Conservation (phyloP, 148 eudicot genomes). For the Cornus controversa region DNA sequence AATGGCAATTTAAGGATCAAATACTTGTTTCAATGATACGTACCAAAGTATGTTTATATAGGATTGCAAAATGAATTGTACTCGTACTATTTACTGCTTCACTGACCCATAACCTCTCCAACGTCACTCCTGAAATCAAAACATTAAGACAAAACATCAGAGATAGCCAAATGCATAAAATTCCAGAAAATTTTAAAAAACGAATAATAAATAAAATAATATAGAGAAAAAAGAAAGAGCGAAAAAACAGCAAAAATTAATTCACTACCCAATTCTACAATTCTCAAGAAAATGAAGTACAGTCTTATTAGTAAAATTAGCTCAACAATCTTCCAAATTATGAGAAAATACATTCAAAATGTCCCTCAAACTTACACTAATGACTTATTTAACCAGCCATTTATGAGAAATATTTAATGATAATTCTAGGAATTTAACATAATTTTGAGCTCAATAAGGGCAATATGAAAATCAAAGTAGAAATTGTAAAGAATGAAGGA, state of each 20-base stretch:
- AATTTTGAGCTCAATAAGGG: not conserved
- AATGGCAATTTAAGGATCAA: not conserved
- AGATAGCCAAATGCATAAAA: not conserved
- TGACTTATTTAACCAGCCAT: not conserved
- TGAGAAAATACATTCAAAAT: not conserved
- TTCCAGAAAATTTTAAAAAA: not conserved
- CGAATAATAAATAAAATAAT: not conserved
- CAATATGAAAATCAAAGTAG: not conserved
- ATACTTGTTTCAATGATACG: constrained; percentile 11
- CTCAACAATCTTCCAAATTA: not conserved
- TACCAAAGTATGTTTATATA: constrained; percentile 54
- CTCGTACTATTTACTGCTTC: constrained; percentile 43
- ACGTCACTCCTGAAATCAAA: constrained; percentile 51
- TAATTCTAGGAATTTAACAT: not conserved
- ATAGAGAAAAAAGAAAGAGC: not conserved
- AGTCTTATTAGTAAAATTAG: too few species aligned
- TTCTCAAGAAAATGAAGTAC: not conserved
- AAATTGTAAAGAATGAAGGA: constrained; percentile 6
- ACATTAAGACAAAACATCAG: constrained; percentile 10
- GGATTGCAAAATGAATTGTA: constrained; percentile 61
- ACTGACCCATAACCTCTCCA: constrained; percentile 74
- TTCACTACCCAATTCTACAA: not conserved
- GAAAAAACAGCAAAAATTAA: not conserved
- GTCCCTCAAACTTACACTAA: not conserved
- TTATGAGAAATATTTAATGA: not conserved